A percentile compares a stretch with the other conserved stretches of the same genome.
phyloP scores from a whole-genome alignment of 768 basidiomycete genomes.

The Russula foetens region DNA sequence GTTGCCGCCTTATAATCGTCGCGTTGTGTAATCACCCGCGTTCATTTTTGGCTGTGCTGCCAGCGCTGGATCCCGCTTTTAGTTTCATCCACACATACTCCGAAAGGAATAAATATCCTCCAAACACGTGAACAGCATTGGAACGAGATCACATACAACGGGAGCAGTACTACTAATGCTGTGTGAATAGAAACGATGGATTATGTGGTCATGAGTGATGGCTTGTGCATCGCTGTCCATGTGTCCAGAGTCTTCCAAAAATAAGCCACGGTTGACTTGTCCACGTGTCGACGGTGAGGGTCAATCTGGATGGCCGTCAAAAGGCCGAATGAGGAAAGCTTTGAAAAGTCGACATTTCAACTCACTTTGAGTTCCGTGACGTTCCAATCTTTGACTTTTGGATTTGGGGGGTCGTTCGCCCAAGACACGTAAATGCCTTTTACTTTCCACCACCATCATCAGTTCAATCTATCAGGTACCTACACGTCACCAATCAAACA shows the following conservation, averaged over 20 bases:
- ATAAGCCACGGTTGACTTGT: constrained; percentile 89
- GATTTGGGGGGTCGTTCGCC: constrained; percentile 85
- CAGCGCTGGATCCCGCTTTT: too few relatives aligned
- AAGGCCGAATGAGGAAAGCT: not conserved
- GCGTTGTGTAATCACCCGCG: too few relatives aligned
- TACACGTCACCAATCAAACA: constrained; percentile 11
- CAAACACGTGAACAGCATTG: too few relatives aligned
- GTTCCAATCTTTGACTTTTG: constrained; percentile 93
- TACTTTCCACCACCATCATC: constrained; percentile 39
- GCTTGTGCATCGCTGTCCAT: constrained; percentile 77
- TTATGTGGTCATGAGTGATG: constrained; percentile 53
- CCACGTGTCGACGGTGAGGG: constrained; percentile 79
- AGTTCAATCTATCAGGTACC: not conserved
- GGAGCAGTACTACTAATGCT: too few relatives aligned
- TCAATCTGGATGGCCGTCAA: constrained; percentile 57
- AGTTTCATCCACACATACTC: too few relatives aligned
- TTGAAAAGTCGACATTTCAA: not conserved
- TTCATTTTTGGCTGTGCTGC: too few relatives aligned
- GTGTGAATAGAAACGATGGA: not conserved
- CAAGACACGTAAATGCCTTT: constrained; percentile 95
- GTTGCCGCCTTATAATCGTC: too few relatives aligned
- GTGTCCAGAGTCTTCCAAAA: constrained; percentile 92
- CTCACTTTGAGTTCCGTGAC: constrained; percentile 86
- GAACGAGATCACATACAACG: too few relatives aligned
- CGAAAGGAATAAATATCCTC: too few relatives aligned